Percentiles rank a stretch among this genome's conserved stretches.
These are phyloP conservation scores for Yarrowia sp. DNA, from an alignment of 805 yeast genomes.

Conservation along the genomic window DNA sequence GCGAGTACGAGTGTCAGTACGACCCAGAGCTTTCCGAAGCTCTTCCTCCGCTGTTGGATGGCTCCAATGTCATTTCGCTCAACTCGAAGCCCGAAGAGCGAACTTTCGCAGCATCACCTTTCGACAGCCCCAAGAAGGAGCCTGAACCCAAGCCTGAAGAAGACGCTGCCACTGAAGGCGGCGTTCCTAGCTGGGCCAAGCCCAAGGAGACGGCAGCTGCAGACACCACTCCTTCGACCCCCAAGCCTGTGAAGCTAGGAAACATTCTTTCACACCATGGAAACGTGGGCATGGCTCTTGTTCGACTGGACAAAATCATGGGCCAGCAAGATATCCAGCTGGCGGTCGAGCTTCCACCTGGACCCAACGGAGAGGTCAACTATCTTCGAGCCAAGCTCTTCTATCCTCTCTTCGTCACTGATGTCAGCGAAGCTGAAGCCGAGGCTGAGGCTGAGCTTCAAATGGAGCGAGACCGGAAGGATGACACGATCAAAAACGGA, in stretches of 20 bases:
- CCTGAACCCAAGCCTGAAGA: constrained; percentile 8
- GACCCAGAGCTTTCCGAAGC: constrained; percentile 1
- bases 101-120: constrained; percentile 42
- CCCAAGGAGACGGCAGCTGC: neutral
- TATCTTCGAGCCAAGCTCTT: constrained; percentile 27
- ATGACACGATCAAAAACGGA: neutral
- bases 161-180: constrained; percentile 54
- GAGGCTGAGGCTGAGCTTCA: constrained; percentile 8
- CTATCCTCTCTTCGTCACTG: constrained; percentile 25
- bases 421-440: constrained; percentile 20
- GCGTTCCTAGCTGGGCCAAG: constrained; percentile 47
- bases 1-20: constrained; percentile 33
- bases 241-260: constrained; percentile 55
- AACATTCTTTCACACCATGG: constrained; percentile 50
- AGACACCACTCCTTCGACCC: constrained; percentile 44
- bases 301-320: constrained; percentile 57
- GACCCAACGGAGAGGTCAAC: constrained; percentile 33
- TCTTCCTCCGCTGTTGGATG: constrained; percentile 6
- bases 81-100: constrained; percentile 18
- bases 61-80: constrained; percentile 24
- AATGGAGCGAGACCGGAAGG: constrained; percentile 1
- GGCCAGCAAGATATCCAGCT: constrained; percentile 50
- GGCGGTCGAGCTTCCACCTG: constrained; percentile 46
- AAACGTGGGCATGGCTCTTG: constrained; percentile 69
- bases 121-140: constrained; percentile 39